Percentiles rank a stretch among this genome's conserved stretches.
phyloP scores from a whole-genome alignment of 306 rosid genomes.

The Morella rubra region DNA sequence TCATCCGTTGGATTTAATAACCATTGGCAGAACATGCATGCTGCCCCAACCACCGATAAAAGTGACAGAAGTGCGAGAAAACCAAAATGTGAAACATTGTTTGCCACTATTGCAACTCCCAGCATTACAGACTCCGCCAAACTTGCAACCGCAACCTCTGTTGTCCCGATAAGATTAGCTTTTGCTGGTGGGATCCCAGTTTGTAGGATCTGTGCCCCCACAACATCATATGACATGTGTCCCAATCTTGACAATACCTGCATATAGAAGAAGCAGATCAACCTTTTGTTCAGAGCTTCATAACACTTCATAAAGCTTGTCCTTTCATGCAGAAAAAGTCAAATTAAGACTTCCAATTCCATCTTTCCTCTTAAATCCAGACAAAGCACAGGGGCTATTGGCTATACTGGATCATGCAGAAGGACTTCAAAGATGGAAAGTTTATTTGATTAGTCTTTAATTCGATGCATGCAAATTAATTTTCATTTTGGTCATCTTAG shows the following conservation, averaged over 20 bases:
- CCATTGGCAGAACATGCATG: slow-evolving; percentile 86
- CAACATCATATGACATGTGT: slow-evolving; percentile 95
- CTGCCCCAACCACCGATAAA: slow-evolving; percentile 81
- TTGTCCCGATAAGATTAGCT: slow-evolving; percentile 89
- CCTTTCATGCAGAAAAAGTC: not conserved
- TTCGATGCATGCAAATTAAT: not conserved
- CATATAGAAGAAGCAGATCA: slow-evolving; percentile 24
- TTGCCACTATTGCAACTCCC: slow-evolving; percentile 83
- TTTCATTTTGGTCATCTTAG: not conserved
- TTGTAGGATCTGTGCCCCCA: slow-evolving; percentile 90
- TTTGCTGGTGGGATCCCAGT: slow-evolving; percentile 92
- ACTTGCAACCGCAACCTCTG: slow-evolving; percentile 93
- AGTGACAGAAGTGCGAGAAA: slow-evolving; percentile 74
- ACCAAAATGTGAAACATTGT: slow-evolving; percentile 79
- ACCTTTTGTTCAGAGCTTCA: slow-evolving; percentile 11
- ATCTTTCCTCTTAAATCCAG: not conserved
- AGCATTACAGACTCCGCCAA: slow-evolving; percentile 88
- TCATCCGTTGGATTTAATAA: slow-evolving; percentile 82
- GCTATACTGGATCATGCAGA: slow-evolving; percentile 9
- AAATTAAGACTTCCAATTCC: not conserved
- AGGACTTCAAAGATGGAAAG: slow-evolving; percentile 1
- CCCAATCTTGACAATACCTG: slow-evolving; percentile 89
- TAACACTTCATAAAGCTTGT: not conserved
- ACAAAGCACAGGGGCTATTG: not conserved
- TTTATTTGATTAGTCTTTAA: not conserved